Evolutionary conservation across 805 yeast genomes (phyloP), one percentile per base, ranked within the genome.

Genomic region (Jamesozyma piceae): DNA sequence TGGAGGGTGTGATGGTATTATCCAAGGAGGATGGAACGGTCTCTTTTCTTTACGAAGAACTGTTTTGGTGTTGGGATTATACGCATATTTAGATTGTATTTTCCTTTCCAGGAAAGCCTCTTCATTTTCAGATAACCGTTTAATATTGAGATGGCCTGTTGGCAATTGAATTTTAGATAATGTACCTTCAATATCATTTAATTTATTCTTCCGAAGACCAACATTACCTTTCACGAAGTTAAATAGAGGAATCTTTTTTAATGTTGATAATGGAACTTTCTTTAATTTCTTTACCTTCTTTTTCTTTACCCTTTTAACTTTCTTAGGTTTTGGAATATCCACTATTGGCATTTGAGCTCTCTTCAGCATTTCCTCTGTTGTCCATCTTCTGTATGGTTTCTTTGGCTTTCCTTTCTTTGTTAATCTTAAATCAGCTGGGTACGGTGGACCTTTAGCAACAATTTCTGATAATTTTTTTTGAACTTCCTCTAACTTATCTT

Each of bases 1-100:
- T n/a, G 66, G 66, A 9, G 64, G 64, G 45, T 51, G 47, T 3
- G 26, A 22, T 2, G 66, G 66, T 14, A 62, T 19, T 6, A 22
- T 32, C 66, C 66, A 62, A 14, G 66, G 66, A 10, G 66, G 64
- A 46, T 62, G 66, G 24, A 60, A 55, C 24, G 45, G 43, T 24
- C 50, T 40, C 35, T 56, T 59, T 39, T 62, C 66, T 34, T 55
- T 55, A 29, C 49, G 53, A 11, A 58, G 50, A 4, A 57, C 53
- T 1, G 65, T 59, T 41, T 54, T 57, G 1, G 43, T 40, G 14
- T 41, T 29, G n/a, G 50, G 49, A 37, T 52, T 30, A 17, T 15
- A 6, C 24, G 18, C 13, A 9, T 33, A 9, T 31, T 31, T 31
- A n/a, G 19, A 9, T 5, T 31, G 20, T 5, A n/a, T 18, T 17